Evolutionary conservation across 495 filamentous ascomycete species (phyloP).

Genomic region (Aspergillus sclerotioniger): DNA sequence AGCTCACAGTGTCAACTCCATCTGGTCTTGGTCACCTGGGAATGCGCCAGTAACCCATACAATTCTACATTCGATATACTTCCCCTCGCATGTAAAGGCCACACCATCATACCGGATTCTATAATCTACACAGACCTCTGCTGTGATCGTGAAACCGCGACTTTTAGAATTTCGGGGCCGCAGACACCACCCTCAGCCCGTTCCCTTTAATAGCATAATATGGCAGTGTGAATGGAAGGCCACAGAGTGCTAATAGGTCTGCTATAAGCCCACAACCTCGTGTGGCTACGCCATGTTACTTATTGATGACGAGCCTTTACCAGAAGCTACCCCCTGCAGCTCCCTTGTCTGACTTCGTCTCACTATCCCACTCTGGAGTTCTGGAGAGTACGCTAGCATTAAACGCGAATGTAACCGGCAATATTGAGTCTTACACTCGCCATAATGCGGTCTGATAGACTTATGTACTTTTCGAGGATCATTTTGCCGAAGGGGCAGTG

Average conservation of each 20-base stretch:
- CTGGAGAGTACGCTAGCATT: constrained; percentile 6
- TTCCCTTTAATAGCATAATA: neutral
- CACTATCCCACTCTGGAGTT: constrained; percentile 9
- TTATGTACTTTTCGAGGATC: constrained; percentile 8
- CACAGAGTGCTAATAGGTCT: constrained; percentile 2
- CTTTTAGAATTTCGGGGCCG: neutral
- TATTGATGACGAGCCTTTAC: neutral
- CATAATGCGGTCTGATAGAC: neutral
- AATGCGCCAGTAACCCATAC: constrained; percentile 3
- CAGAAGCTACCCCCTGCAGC: neutral
- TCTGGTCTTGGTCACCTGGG: constrained; percentile 4
- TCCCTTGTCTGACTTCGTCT: neutral
- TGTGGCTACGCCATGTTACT: neutral
- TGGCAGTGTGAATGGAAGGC: constrained; percentile 5
- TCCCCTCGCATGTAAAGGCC: neutral
- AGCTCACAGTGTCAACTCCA: constrained; percentile 6
- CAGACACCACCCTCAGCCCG: neutral
- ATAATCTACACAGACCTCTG: neutral
- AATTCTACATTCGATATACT: neutral
- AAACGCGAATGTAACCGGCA: neutral
- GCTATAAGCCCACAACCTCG: neutral
- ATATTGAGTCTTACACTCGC: neutral
- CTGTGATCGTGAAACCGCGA: constrained; percentile 7
- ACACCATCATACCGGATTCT: neutral
- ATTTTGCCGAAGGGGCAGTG: constrained; percentile 9